Conservation (phyloP, 163 green algal species). For the Picocystis sp. region DNA sequence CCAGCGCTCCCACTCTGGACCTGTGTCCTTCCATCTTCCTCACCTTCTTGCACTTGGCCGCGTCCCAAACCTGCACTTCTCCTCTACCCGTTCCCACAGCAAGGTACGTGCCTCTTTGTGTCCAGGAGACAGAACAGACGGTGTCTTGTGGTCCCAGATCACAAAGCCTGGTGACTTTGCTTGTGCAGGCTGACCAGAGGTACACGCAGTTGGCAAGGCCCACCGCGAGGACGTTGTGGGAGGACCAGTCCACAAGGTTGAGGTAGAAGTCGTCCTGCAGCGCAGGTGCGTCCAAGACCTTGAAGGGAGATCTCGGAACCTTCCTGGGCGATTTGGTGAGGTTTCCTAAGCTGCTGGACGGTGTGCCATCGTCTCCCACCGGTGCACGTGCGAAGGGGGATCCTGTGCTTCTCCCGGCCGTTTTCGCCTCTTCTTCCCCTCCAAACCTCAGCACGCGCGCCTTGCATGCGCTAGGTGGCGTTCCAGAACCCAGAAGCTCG, state of each 20-base stretch:
- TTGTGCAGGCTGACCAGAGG: slow-evolving; percentile 86
- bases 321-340: slow-evolving; percentile 35
- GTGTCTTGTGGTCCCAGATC: slow-evolving; percentile 53
- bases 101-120: slow-evolving; percentile 76
- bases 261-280: slow-evolving; percentile 98
- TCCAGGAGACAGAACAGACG: slow-evolving; percentile 77
- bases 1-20: slow-evolving; percentile 65
- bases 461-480: too few relatives aligned
- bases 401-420: too few relatives aligned
- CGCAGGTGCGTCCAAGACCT: slow-evolving; percentile 87
- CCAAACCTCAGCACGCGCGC: too few relatives aligned
- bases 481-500: too few relatives aligned
- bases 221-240: slow-evolving; percentile 86
- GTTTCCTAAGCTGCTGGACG: too few relatives aligned
- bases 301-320: slow-evolving; percentile 85
- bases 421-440: too few relatives aligned
- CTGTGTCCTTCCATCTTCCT: slow-evolving; percentile 66
- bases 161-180: slow-evolving; percentile 85
- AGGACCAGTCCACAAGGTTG: slow-evolving; percentile 96
- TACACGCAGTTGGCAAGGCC: slow-evolving; percentile 87
- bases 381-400: too few relatives aligned
- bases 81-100: slow-evolving; percentile 74
- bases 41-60: slow-evolving; percentile 47
- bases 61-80: slow-evolving; percentile 86
- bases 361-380: too few relatives aligned